Evolutionary conservation across 2,329 filamentous ascomycete species (phyloP).

Genomic region (Paecilomyces sp.): DNA sequence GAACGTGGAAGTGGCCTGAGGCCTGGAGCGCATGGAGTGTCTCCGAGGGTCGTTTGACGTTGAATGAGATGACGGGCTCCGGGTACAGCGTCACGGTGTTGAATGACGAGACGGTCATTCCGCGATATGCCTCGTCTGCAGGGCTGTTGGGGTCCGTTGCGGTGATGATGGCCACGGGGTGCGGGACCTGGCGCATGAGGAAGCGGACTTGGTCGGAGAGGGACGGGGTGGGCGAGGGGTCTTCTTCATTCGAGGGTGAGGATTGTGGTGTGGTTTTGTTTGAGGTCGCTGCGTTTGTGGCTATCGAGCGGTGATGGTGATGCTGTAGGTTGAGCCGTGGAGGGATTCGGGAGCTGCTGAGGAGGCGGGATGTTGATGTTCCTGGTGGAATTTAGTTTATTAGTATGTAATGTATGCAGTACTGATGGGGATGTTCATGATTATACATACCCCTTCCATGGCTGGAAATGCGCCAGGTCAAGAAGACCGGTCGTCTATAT

Average conservation of each 20-base stretch:
- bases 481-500: constrained; percentile 11
- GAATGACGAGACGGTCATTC: constrained; percentile 57
- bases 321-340: neutral
- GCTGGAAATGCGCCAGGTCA: constrained; percentile 9
- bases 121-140: constrained; percentile 29
- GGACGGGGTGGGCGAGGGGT: constrained; percentile 5
- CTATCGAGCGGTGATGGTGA: neutral
- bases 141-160: constrained; percentile 28
- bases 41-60: constrained; percentile 50
- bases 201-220: constrained; percentile 33
- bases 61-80: constrained; percentile 54
- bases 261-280: neutral
- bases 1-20: constrained; percentile 42
- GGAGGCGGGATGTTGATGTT: neutral
- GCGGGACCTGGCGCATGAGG: constrained; percentile 49
- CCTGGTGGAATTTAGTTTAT: neutral
- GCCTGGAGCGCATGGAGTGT: constrained; percentile 47
- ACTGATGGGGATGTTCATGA: neutral
- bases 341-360: neutral
- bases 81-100: constrained; percentile 52
- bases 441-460: constrained; percentile 12
- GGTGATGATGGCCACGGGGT: constrained; percentile 53
- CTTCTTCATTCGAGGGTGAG: neutral
- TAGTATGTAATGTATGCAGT: neutral
- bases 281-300: neutral